Base-by-base conservation (phyloP, 2,329 filamentous ascomycete species). In the Lasiodiplodia hormozganensis region DNA sequence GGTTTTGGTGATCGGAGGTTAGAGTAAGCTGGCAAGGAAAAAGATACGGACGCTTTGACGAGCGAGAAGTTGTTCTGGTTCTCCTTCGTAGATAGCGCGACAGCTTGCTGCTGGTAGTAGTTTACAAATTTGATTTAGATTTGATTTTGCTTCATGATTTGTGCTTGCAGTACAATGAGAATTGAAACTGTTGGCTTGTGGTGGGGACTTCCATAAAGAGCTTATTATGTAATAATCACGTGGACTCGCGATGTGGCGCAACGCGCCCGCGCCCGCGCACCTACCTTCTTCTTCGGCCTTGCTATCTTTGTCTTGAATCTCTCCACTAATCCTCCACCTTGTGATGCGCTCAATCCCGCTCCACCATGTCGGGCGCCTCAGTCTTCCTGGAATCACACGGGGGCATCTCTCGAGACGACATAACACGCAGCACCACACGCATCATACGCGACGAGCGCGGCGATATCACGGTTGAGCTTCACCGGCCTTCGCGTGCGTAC, bases 211-310 rank as follows among this genome's bases (percentile, higher is more conserved):
- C 28, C 47, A 38, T 6, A 12, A 38, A 38, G 31, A 7, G 25
- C 2, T 31, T 25, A 53, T 64, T 64, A 64, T 47, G 60, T 64
- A 64, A 64, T n/a, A 11, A 23, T 64, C 60, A 64, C 60, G 52
- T 64, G 60, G 28, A 6, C 11, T 21, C 60, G 60, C 60, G 60
- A 38, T 49, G 60, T 64, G 60, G 60, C 60, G 60, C 36, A 31
- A 38, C 43, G 58, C 43, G 43, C 5, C 25, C 28, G 43, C 60
- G 36, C 14, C 18, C 12, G 54, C 54, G 34, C n/a, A 40, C 54
- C 54, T 56, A 34, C 53, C 28, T 16, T n/a, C 8, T 36, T 21
- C 54, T 38, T 12, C n/a, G 36, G 21, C 54, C 28, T n/a, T 56
- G 11, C 3, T 25, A 25, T 21, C 38, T 47, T 31, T 60, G 12